Evolutionary conservation across 2,329 filamentous ascomycete species (phyloP), one percentile per base, ranked within the genome.

Genomic region (Incumbomyces lentus): DNA sequence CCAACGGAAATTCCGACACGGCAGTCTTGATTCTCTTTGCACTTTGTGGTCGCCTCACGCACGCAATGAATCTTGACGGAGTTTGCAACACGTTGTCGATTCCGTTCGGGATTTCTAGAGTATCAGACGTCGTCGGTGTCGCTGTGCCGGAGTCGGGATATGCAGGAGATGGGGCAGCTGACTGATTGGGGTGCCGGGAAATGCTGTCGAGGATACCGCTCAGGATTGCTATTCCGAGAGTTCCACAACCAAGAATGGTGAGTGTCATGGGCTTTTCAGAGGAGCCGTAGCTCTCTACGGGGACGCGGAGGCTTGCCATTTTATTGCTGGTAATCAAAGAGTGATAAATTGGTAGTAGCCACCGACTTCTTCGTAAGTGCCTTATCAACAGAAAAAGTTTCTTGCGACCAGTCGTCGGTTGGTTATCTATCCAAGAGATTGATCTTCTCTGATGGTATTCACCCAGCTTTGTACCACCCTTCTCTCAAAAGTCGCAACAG

Each of bases 211-310:
- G 76, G 60, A 95, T 82, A 53, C 86, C 87, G 46, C 77, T 81
- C 48, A 93, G 76, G 56, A 94, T 89, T 34, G 36, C 44, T 22
- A 34, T 40, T 17, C 35, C 30, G 16, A 36, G 69, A 77, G 61
- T 74, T 84, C 85, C 86, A 65, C 85, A 92, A 58, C 87, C 87
- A 49, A 94, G 73, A 52, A 92, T 78, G 51, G 86, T 78, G 68
- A 93, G 74, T 54, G 84, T 90, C 52, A 54, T 54, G 12, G 42
- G 41, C 22, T 45, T 46, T 18, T 31, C 31, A 7, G 46, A 29
- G 7, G 39, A n/a, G 13, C n/a, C 16, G 8, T 10, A 6, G 31
- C 10, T 13, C 16, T n/a, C 33, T 22, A n/a, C 10, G 18, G 44
- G 45, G 11, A 46, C 42, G 13, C 51, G 47, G 26, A 53, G 44